Evolutionary conservation across 1,284 basidiomycete species (phyloP).

Genomic region (Pascua guehoae): DNA sequence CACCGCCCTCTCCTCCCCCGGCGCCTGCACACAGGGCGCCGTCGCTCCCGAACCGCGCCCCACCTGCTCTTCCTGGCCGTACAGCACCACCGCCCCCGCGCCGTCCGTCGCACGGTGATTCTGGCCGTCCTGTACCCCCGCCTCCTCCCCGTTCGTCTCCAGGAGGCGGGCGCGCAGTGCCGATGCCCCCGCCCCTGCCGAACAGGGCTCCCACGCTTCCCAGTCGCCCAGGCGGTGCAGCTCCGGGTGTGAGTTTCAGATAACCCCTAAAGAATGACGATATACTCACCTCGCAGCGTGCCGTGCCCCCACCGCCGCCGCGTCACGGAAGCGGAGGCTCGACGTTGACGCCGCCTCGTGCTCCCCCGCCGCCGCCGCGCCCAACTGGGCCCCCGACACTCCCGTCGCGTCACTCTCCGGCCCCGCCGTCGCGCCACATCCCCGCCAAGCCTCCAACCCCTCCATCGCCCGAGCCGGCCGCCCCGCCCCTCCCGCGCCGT

Average conservation of each 20-base stretch:
- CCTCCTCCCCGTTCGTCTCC: constrained; percentile 1
- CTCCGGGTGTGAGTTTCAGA: constrained; percentile 20
- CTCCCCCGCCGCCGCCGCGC: constrained; percentile 36
- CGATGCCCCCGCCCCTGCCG: constrained; percentile 34
- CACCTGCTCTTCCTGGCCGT: constrained; percentile 63
- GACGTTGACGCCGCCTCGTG: constrained; percentile 5
- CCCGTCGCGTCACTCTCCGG: constrained; percentile 29
- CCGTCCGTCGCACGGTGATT: constrained; percentile 41
- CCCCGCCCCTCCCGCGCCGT: constrained; percentile 27
- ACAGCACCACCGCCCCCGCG: neutral
- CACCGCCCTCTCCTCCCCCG: constrained; percentile 53
- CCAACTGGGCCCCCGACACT: constrained; percentile 44
- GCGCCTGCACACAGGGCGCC: constrained; percentile 53
- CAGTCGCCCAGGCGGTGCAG: constrained; percentile 37
- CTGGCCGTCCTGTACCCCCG: constrained; percentile 1
- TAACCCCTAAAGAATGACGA: too few relatives aligned
- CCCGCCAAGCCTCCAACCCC: constrained; percentile 22
- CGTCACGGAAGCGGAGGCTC: constrained; percentile 37
- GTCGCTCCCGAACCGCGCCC: constrained; percentile 58
- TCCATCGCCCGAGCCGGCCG: constrained; percentile 14
- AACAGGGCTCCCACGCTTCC: constrained; percentile 43
- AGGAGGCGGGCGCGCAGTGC: neutral
- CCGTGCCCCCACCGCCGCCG: constrained; percentile 43
- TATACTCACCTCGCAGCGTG: constrained; percentile 9
- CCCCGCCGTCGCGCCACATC: constrained; percentile 23